Base-by-base conservation (phyloP, 495 filamentous ascomycete species). In the Halenospora varia region DNA sequence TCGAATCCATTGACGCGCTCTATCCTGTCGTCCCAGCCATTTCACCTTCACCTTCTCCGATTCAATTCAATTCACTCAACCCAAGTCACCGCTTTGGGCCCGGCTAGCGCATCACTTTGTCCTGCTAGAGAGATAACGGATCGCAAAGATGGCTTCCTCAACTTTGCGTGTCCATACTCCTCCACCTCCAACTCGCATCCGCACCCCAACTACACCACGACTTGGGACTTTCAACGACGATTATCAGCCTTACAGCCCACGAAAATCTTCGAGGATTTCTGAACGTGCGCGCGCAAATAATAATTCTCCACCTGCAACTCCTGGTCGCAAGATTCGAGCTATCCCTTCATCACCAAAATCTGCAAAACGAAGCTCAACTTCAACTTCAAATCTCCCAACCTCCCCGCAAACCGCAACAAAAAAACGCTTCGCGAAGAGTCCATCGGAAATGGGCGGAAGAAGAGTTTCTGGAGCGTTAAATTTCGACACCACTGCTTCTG, bases 131-230 rank as follows among this genome's bases (percentile, higher is more conserved):
- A n/a, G n/a, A n/a, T n/a, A n/a, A n/a, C n/a, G n/a, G n/a, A n/a
- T n/a, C n/a, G n/a, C n/a, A n/a, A n/a, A n/a, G n/a, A n/a, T n/a
- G 17, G 24, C 10, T 15, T 68, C 19, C 45, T 25, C 8, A 47
- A 52, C 50, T 9, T 22, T 57, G 1, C 53, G 49, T 10, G 53
- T 71, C 11, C 70, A 74, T 26, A 90, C 90, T 61, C 87, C 88
- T 40, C 85, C 85, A 17, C 83, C 83, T 41, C 73, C 77, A 40
- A 76, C 78, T 25, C 74, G 75, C 42, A 68, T 88, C 47, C 78
- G 79, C 56, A 85, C 86, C 40, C 91, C 91, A 48, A 76, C 82
- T 48, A 88, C 90, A 40, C 91, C 91, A 35, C 82, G 85, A 73
- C 88, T 88, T 48, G 68, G 80, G 50, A 25, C 47, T 25, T 83